Conservation (phyloP, 208 protist species). For the Trichomonas gallinae region DNA sequence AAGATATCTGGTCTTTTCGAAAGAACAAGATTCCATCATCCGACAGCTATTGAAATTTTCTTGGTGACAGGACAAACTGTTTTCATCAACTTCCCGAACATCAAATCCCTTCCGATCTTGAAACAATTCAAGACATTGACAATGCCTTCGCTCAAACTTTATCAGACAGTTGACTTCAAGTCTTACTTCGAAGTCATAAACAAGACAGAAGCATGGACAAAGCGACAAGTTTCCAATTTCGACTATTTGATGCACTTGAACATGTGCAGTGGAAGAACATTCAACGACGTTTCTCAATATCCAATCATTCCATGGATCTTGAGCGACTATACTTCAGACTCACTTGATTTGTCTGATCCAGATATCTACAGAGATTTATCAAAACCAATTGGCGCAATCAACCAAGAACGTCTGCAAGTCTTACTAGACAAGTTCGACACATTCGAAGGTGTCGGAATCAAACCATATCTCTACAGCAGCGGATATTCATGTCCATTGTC, state of each 20-base stretch:
- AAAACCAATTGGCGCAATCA: neutral
- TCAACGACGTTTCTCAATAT: conserved; percentile 86
- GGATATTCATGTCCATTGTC: neutral
- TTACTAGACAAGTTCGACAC: neutral
- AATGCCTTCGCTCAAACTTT: neutral
- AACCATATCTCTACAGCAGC: neutral
- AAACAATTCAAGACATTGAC: neutral
- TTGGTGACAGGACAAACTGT: neutral
- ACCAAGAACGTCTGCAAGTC: neutral
- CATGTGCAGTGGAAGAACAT: conserved; percentile 72
- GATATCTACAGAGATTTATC: neutral
- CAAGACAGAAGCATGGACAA: neutral
- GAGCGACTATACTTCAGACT: neutral
- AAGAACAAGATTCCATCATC: neutral
- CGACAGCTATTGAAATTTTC: conserved; percentile 17
- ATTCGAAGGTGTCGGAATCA: neutral
- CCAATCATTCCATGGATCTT: conserved; percentile 23
- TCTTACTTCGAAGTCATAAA: neutral
- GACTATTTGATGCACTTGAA: conserved; percentile 95
- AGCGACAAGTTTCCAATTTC: conserved; percentile 60
- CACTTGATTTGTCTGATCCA: neutral
- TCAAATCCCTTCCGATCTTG: neutral
- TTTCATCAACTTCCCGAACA: conserved; percentile 3
- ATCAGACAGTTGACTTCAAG: neutral
- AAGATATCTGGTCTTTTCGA: neutral